phyloP scores from a whole-genome alignment of 345 rosid genomes.

The Conringia planisiliqua region DNA sequence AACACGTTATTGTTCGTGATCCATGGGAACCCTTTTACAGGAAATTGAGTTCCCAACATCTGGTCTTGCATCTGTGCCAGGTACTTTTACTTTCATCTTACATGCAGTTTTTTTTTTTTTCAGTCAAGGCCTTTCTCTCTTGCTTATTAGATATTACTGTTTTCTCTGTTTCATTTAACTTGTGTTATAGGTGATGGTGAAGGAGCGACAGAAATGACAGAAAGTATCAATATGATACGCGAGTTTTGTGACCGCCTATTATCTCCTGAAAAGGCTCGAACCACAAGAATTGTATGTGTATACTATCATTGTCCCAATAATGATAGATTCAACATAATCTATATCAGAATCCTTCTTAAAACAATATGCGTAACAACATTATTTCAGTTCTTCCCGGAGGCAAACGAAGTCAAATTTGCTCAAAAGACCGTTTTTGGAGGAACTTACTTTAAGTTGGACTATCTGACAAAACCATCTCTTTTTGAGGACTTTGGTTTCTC shows the following conservation, averaged over 20 bases:
- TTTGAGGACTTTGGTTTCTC: slow-evolving; percentile 82
- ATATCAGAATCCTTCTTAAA: not conserved
- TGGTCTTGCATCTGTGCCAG: slow-evolving; percentile 91
- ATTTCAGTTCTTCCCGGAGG: slow-evolving; percentile 91
- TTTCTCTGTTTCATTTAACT: not conserved
- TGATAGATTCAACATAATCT: not conserved
- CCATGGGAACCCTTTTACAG: slow-evolving; percentile 42
- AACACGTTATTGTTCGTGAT: slow-evolving; percentile 27
- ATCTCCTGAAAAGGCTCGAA: slow-evolving; percentile 52
- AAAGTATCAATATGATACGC: slow-evolving; percentile 76
- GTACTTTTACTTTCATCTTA: slow-evolving; percentile 28
- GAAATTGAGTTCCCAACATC: slow-evolving; percentile 96
- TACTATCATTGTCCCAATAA: not conserved
- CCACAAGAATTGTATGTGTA: slow-evolving; percentile 70
- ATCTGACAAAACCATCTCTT: slow-evolving; percentile 85
- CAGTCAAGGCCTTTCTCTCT: not conserved
- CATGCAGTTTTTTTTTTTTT: not conserved
- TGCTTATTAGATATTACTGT: not conserved
- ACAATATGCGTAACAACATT: not conserved
- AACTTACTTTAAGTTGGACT: slow-evolving; percentile 78
- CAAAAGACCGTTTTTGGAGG: slow-evolving; percentile 66
- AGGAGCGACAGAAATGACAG: slow-evolving; percentile 95
- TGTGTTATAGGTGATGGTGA: slow-evolving; percentile 76
- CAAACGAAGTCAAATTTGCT: slow-evolving; percentile 82
- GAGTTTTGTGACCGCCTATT: slow-evolving; percentile 75